A percentile compares a stretch with the other conserved stretches of the same genome.
Conservation (phyloP, 2,329 filamentous ascomycete genomes). For the Paradendryphiella salina region DNA sequence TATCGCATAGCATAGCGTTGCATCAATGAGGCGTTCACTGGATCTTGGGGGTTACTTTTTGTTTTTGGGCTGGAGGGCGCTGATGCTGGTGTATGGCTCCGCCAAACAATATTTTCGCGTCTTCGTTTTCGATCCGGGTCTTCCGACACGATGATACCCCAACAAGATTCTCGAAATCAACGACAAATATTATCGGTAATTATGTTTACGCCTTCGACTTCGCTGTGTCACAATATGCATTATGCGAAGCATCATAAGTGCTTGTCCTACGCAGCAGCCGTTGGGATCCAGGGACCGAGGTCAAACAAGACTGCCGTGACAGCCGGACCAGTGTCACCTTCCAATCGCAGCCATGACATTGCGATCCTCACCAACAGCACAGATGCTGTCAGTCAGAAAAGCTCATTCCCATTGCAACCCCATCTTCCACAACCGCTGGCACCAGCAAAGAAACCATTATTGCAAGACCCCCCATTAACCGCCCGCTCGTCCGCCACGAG, state of each 20-base stretch:
- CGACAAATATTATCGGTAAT: neutral
- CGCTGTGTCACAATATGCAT: neutral
- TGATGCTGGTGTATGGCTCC: neutral
- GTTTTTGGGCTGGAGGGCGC: slow-evolving; percentile 1
- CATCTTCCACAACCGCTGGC: neutral
- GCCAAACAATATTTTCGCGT: slow-evolving; percentile 3
- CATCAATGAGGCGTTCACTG: slow-evolving; percentile 29
- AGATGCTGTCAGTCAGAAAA: too few species aligned
- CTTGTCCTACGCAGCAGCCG: neutral
- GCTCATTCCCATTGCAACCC: neutral
- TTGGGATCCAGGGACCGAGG: neutral
- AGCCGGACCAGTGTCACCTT: slow-evolving; percentile 2
- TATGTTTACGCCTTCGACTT: neutral
- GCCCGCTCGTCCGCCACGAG: neutral
- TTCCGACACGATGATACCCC: slow-evolving; percentile 29
- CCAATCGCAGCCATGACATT: neutral
- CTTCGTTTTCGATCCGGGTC: slow-evolving; percentile 21
- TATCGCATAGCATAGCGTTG: slow-evolving; percentile 29
- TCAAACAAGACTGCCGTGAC: neutral
- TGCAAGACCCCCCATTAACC: too few species aligned
- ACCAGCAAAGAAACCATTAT: too few species aligned
- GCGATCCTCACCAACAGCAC: too few species aligned
- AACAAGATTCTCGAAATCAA: slow-evolving; percentile 18
- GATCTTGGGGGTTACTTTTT: slow-evolving; percentile 3
- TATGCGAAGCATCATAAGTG: neutral